A percentile compares a stretch with the other conserved stretches of the same genome.
Evolutionary conservation across 1,284 basidiomycete species (phyloP).

Genomic region (Malassezia equina): DNA sequence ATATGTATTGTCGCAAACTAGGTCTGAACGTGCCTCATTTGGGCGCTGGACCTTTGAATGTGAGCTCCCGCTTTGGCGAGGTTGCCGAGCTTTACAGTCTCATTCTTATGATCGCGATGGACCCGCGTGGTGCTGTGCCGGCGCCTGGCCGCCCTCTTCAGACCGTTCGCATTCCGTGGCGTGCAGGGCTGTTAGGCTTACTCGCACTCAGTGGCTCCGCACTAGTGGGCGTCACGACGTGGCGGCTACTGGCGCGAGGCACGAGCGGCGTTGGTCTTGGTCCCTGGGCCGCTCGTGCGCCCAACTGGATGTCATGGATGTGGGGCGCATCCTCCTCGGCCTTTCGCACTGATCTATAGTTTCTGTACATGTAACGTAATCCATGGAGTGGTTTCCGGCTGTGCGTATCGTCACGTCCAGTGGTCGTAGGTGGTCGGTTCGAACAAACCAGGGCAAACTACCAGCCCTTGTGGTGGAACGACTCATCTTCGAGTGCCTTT

Average conservation of each 20-base stretch:
- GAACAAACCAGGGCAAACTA: conserved; percentile 11
- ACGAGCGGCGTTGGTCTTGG: not conserved
- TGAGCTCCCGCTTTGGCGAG: conserved; percentile 63
- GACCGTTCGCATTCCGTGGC: conserved; percentile 15
- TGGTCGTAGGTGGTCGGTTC: not conserved
- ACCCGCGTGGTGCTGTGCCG: conserved; percentile 38
- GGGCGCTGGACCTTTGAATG: conserved; percentile 38
- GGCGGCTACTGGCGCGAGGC: conserved; percentile 1
- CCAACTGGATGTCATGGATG: not conserved
- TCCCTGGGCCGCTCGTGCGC: not conserved
- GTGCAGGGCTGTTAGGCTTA: not conserved
- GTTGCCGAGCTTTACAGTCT: conserved; percentile 80
- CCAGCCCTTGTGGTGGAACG: conserved; percentile 44
- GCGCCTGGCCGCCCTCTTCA: conserved; percentile 24
- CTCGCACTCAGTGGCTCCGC: conserved; percentile 5
- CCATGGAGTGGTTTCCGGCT: not conserved
- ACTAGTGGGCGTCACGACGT: not conserved
- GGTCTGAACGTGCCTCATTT: conserved; percentile 37
- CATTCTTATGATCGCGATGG: conserved; percentile 64
- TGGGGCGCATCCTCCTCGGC: not conserved
- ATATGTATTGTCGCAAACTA: conserved; percentile 61
- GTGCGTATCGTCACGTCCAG: too few species aligned
- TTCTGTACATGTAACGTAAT: not conserved
- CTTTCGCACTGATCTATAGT: not conserved
- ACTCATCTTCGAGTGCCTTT: conserved; percentile 22